Conservation (phyloP, 176 grass and related monocot species). For the Eleusine indica region DNA sequence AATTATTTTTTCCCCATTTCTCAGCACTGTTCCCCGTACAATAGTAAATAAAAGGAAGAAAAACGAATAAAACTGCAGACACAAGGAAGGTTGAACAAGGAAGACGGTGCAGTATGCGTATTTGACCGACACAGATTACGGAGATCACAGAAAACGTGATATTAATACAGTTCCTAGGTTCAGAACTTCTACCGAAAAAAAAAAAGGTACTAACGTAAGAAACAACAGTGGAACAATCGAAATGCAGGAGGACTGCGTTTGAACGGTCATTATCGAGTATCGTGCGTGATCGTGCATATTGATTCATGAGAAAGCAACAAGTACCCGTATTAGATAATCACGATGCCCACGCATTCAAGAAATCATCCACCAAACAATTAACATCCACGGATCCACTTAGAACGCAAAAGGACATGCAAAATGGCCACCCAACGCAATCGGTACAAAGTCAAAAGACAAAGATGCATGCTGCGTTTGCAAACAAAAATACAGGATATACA, state of each 20-base stretch:
- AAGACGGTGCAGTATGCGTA: background rate
- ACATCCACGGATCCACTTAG: background rate
- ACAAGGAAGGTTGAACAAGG: background rate
- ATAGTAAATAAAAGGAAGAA: background rate
- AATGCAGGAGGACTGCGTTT: background rate
- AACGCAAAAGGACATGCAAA: background rate
- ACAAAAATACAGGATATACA: slow-evolving; percentile 6
- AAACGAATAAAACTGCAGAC: background rate
- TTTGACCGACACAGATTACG: background rate
- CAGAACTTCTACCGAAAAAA: background rate
- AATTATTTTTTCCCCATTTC: background rate
- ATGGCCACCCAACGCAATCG: background rate
- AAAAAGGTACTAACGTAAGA: background rate
- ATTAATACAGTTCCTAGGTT: background rate
- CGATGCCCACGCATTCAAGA: background rate
- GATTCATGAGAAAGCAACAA: background rate
- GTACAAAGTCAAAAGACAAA: background rate
- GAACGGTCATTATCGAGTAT: no score
- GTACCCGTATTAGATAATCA: background rate
- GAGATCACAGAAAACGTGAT: background rate
- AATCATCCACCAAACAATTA: background rate
- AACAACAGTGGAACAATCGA: background rate
- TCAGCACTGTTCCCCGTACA: background rate
- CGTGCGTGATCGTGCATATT: background rate
- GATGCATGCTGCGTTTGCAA: background rate